Evolutionary conservation across 208 protist genomes (phyloP), one percentile per base, ranked within the genome.

Genomic region (Leishmania braziliensis): DNA sequence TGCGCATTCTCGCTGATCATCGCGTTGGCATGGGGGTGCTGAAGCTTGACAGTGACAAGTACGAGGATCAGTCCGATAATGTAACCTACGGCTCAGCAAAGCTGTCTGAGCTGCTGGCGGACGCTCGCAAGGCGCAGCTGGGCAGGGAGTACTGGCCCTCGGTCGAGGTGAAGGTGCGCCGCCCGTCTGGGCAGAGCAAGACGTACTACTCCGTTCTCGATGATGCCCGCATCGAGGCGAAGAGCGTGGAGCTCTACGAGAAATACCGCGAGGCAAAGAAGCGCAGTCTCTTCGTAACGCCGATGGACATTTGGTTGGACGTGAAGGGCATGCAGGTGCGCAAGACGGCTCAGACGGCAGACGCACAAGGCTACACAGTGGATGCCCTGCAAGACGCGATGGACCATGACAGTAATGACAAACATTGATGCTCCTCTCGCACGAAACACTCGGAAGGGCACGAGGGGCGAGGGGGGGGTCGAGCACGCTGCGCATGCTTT

Each of bases 21-120:
- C 90, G 92, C 36, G 95, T 98, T 33, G 95, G 93, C 65, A 92
- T 95, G 90, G 91, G 91, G 33, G 93, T 98, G 53, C 75, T 98
- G 66, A 98, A 96, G 86, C 81, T 98, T 5, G 95, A 98, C 83
- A 91, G 89, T 68, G 93, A 98, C 88, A 95, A 95, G 83, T 98
- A 95, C 81, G 95, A 98, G 84, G 93, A 98, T 81, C 91, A 95
- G 75, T 76, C 83, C 9, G 95, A 98, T 81, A 98, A 98, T 77
- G 82, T 96, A 65, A 95, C 91, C 9, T 91, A 91, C 85, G 95
- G 93, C 51, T 85, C 88, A 39, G 81, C 73, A n/a, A 95, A 96
- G 88, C 75, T 98, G 18, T 93, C 89, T 0, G 90, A 95, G 78
- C 79, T 98, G n/a, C 77, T 98, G n/a, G 89, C 92, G 8, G 95